These are phyloP conservation scores for Gautieria morchelliformis DNA, from an alignment of 768 basidiomycete species.

Conservation along the genomic window DNA sequence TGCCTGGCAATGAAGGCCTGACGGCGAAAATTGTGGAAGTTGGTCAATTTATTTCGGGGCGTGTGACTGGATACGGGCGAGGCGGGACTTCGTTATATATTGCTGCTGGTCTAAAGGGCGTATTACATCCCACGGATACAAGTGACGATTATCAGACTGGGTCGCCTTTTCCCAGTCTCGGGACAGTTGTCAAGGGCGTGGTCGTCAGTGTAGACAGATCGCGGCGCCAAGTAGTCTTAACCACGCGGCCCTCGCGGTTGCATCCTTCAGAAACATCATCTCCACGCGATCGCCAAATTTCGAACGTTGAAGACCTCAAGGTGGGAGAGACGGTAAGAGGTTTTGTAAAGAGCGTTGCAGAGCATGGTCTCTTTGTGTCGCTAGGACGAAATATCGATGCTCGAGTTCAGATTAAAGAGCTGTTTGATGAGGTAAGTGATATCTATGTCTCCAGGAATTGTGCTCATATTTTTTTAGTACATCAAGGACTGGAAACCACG, in stretches of 20 bases:
- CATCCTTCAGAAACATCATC: slow-evolving; percentile 37
- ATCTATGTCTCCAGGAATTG: neutral
- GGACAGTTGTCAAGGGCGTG: slow-evolving; percentile 57
- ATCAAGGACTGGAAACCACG: slow-evolving; percentile 91
- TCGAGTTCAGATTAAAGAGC: slow-evolving; percentile 85
- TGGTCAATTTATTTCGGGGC: slow-evolving; percentile 72
- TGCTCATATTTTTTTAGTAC: slow-evolving; percentile 41
- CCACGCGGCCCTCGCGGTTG: slow-evolving; percentile 67
- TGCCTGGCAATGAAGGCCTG: slow-evolving; percentile 39
- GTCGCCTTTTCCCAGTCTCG: slow-evolving; percentile 46
- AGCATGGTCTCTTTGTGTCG: slow-evolving; percentile 83
- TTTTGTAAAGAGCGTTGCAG: slow-evolving; percentile 79
- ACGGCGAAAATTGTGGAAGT: slow-evolving; percentile 56
- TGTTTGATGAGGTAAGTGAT: slow-evolving; percentile 69
- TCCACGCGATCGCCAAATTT: slow-evolving; percentile 62
- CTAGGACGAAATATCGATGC: slow-evolving; percentile 80
- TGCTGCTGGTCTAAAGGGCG: slow-evolving; percentile 35
- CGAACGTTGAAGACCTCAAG: slow-evolving; percentile 48
- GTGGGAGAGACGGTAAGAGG: slow-evolving; percentile 74
- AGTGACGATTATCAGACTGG: slow-evolving; percentile 68
- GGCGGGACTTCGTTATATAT: slow-evolving; percentile 68
- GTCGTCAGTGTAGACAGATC: slow-evolving; percentile 62
- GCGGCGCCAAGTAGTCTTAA: slow-evolving; percentile 66
- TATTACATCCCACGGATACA: slow-evolving; percentile 72
- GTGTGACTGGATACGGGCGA: slow-evolving; percentile 64